Conservation (phyloP, 2,329 filamentous ascomycete genomes). For the Epichloe hybrida region DNA sequence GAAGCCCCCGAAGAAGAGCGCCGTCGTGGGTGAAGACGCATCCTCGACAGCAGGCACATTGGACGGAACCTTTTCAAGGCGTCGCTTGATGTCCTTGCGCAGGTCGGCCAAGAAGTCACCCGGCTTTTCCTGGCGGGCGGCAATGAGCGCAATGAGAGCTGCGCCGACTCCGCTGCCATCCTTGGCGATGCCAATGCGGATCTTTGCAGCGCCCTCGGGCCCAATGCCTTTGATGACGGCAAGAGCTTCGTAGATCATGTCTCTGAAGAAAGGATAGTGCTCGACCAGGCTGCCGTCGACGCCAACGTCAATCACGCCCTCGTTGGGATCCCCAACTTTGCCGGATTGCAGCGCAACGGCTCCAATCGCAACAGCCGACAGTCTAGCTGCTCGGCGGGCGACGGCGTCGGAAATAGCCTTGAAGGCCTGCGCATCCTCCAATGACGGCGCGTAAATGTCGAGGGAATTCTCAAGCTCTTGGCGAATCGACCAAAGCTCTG, state of each 20-base stretch:
- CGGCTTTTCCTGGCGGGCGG: conserved; percentile 50
- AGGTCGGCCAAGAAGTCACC: conserved; percentile 30
- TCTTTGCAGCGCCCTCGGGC: conserved; percentile 62
- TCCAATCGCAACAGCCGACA: conserved; percentile 77
- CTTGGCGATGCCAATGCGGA: conserved; percentile 91
- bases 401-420: conserved; percentile 73
- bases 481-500: conserved; percentile 58
- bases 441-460: conserved; percentile 59
- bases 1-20: conserved; percentile 19
- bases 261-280: conserved; percentile 87
- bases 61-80: conserved; percentile 20
- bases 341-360: conserved; percentile 73
- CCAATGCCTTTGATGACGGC: conserved; percentile 67
- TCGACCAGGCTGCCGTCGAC: conserved; percentile 92
- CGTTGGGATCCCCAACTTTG: conserved; percentile 47
- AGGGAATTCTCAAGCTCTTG: conserved; percentile 67
- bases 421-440: conserved; percentile 79
- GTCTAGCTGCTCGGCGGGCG: conserved; percentile 73
- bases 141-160: conserved; percentile 84
- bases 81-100: conserved; percentile 24
- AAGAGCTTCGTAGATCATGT: conserved; percentile 74
- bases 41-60: conserved; percentile 18
- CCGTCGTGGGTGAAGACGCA: conserved; percentile 15
- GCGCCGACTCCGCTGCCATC: conserved; percentile 79
- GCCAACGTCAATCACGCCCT: conserved; percentile 73